Base-by-base conservation (phyloP, 148 eudicot genomes). In the Vaccinium myrtillus region DNA sequence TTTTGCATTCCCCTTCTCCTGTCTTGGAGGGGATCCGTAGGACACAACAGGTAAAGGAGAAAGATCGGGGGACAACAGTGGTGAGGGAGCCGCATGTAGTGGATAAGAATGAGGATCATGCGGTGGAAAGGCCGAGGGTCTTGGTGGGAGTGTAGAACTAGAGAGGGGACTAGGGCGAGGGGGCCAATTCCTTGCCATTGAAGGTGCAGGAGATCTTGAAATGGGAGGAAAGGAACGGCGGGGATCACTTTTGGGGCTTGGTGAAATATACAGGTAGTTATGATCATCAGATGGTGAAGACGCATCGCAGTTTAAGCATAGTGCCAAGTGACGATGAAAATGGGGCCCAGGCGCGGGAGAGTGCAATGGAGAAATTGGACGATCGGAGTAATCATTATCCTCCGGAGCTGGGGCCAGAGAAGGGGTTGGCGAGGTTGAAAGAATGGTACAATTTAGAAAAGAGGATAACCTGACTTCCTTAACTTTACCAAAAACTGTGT, bases 401-500 rank as follows among this genome's bases (percentile, higher is more conserved):
- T 65, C 81, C 7, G 90, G 93, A 19, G 85, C 18, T 50, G 94
- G 92, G 48, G 90, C 67, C 8, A 91, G 92, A 81, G 92, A 80
- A 70, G 93, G 86, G 21, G 88, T 32, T 67, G 93, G 89, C 32
- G 91, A 81, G 83, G 84, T 58, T 53, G 86, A 83, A 77, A 87
- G 65, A 84, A 87, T 85, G 10, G 92, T 85, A 65, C 63, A 86
- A 30, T 88, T 87, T 27, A 93, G 82, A 86, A 77, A 87, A 56
- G 90, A 84, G 14, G 95, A 93, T 85, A 93, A 80, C 30, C 91
- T 90, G 58, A 93, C 85, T 85, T 86, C 89, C 82, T 93, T 93
- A 14, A 91, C 95, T 86, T 88, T 90, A 84, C 95, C 95, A 87
- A 93, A 93, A 51, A 93, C 87, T 46, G 91, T 77, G 84, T 91